Evolutionary conservation across 2,329 filamentous ascomycete genomes (phyloP), one percentile per base, ranked within the genome.

Genomic region (Achaetomium macrosporum): DNA sequence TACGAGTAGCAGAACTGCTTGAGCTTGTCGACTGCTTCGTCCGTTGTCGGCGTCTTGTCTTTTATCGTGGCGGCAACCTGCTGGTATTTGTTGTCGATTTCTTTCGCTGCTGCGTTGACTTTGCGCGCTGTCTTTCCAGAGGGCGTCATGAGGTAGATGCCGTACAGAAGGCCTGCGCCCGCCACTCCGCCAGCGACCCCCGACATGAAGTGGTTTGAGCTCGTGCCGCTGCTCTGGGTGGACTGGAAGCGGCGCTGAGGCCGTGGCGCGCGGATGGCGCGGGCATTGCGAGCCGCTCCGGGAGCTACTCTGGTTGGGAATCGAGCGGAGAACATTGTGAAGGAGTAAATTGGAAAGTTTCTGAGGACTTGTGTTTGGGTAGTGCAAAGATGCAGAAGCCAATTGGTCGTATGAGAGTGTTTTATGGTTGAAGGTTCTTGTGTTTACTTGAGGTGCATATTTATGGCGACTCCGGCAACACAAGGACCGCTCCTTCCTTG

Each of bases 1-100:
- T 90, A 90, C 20, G 82, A 82, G 64, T 81, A 82, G 29, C 82
- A 81, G 12, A 84, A 82, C 53, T 82, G 72, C 62, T 82, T 82
- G 55, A 90, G 77, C 71, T 79, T 84, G 55, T 77, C 69, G 37
- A 88, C 72, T 1, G 85, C 84, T 66, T 87, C 77, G 57, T 87
- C 84, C 13, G 84, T 76, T 55, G 81, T 77, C 0, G 87, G 86
- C 0, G 84, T 80, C 42, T 76, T 75, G 51, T 83, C 69, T 58
- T 84, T 78, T 6, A 87, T 72, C 64, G 81, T 81, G 59, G 82
- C 71, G 33, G 78, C 77, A 1, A 83, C 77, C 8, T 75, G 73
- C 37, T 83, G 70, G 67, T 85, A 79, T 64, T 85, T 81, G 50
- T 73, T 69, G 64, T 83, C 78, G 2, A 83, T 79, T 49, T 83